Evolutionary conservation across 495 filamentous ascomycete species (phyloP).

Genomic region (Antarctomyces pellizariae): DNA sequence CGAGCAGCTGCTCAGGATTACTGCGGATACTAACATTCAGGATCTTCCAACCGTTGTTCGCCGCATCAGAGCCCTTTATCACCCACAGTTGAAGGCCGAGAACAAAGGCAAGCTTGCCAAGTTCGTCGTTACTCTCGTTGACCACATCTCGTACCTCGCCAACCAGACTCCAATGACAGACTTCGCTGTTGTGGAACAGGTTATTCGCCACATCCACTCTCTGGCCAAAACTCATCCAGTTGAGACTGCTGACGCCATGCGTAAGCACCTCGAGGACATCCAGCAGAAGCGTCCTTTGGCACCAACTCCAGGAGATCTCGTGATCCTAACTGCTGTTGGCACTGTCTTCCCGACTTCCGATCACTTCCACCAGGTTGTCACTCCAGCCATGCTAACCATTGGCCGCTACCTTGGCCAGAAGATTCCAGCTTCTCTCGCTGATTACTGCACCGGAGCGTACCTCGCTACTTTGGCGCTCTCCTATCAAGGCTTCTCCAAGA

Average conservation of each 20-base stretch:
- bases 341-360: constrained; percentile 86
- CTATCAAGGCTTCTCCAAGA: constrained; percentile 59
- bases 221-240: constrained; percentile 62
- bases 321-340: constrained; percentile 59
- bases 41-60: constrained; percentile 64
- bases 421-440: constrained; percentile 32
- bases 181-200: constrained; percentile 36
- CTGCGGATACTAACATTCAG: constrained; percentile 28
- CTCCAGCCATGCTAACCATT: constrained; percentile 65
- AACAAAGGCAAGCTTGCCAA: constrained; percentile 65
- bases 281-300: constrained; percentile 31
- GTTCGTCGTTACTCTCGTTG: constrained; percentile 53
- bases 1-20: constrained; percentile 42
- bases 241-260: constrained; percentile 53
- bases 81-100: constrained; percentile 58
- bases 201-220: constrained; percentile 66
- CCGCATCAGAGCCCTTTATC: constrained; percentile 67
- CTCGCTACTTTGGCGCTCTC: constrained; percentile 50
- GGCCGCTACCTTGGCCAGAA: constrained; percentile 63
- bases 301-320: constrained; percentile 49
- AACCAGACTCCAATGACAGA: constrained; percentile 23
- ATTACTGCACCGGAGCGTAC: constrained; percentile 55
- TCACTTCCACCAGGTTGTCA: constrained; percentile 84
- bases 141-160: constrained; percentile 34
- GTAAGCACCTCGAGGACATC: constrained; percentile 42